phyloP scores from a whole-genome alignment of 2,329 filamentous ascomycete genomes.

The Colletotrichum gigasporum region DNA sequence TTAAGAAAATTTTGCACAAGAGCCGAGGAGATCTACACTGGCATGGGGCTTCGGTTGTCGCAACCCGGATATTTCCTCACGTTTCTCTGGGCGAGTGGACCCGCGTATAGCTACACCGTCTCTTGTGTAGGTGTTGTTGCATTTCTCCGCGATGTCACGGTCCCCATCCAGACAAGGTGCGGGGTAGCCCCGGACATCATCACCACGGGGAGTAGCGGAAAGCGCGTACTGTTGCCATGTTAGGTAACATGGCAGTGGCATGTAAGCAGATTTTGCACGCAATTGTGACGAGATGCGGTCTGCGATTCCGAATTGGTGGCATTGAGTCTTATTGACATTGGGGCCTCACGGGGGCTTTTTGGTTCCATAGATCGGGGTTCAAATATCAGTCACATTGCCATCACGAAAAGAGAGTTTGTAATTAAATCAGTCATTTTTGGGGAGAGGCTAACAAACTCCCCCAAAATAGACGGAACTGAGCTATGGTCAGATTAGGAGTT shows the following conservation, averaged over 20 bases:
- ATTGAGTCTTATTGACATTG: too few relatives aligned
- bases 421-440: too few relatives aligned
- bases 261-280: neutral
- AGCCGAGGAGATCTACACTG: neutral
- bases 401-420: too few relatives aligned
- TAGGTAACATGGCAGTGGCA: neutral
- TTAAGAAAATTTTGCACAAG: neutral
- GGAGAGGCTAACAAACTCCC: too few relatives aligned
- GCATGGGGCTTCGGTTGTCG: neutral
- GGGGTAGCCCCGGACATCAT: neutral
- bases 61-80: neutral
- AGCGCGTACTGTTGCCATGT: neutral
- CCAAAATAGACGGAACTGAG: too few relatives aligned
- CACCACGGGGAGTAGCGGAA: neutral
- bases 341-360: too few relatives aligned
- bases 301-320: too few relatives aligned
- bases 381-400: too few relatives aligned
- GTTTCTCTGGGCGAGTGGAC: neutral
- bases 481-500: too few relatives aligned
- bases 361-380: too few relatives aligned
- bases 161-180: neutral
- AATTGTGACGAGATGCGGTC: too few relatives aligned
- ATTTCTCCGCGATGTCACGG: neutral
- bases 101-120: neutral
- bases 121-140: neutral